Base-by-base conservation (phyloP, 805 yeast genomes). In the Ogataea polymorpha region DNA sequence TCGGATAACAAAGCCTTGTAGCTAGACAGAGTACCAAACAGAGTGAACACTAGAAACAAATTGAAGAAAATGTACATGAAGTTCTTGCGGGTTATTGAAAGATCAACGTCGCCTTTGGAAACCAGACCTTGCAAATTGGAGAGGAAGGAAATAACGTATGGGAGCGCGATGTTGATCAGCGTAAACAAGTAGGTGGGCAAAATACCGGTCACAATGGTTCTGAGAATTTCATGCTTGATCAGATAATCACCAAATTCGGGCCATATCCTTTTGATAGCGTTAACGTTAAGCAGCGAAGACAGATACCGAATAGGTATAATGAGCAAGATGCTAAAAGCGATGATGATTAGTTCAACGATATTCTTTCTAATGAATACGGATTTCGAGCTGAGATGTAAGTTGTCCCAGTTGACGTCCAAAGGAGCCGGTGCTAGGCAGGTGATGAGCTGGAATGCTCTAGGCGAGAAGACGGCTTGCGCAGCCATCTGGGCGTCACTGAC, bases 401-500 rank as follows among this genome's bases (percentile, higher is more conserved):
- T 74, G 12, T 67, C 62, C 99, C 99, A 93, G 35, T 86, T 79
- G 23, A 93, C 81, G 59, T 93, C 99, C 54, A 86, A 87, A 2
- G 99, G 98, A 0, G 98, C 95, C 0, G 99, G 98, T 0, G 99
- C 99, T 42, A 90, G 66, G 32, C 75, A 71, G 6, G 96, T 86
- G 25, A 89, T 86, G 40, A 93, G 70, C 43, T 83, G 87, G 59
- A 86, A 83, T 3, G 90, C 87, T 44, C 84, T 77, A 0, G 98
- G 97, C 51, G 93, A 96, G 41, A 93, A 67, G 0, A 91, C 87
- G 0, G 98, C 93, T 62, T 93, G 99, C 0, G 98, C 96, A 4
- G 95, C 87, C 89, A 93, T 84, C 61, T 93, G 99, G 1, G 99
- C 98, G 58, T 86, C 85, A 0, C 96, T 91, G 3, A 90, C 97